These are phyloP conservation scores for Talaromyces sp. DNA, from an alignment of 2,329 filamentous ascomycete genomes.

Conservation along the genomic window DNA sequence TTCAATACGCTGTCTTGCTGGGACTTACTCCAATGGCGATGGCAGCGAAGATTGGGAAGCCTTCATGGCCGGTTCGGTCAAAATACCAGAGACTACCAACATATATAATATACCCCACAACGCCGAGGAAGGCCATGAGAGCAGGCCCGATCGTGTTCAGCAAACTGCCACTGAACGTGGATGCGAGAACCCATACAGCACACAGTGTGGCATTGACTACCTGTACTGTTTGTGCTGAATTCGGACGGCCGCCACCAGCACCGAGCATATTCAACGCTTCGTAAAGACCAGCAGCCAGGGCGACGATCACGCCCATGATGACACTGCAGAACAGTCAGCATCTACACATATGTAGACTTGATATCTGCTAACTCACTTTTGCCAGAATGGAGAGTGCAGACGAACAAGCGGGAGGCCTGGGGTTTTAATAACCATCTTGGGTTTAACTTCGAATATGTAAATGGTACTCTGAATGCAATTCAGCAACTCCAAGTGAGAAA, in stretches of 20 bases:
- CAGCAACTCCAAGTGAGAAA: too few species aligned
- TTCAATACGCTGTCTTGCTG: too few species aligned
- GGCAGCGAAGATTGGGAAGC: neutral
- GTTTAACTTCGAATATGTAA: too few species aligned
- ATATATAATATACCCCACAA: constrained; percentile 1
- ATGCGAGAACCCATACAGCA: neutral
- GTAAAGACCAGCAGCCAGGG: constrained; percentile 1
- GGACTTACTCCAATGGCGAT: constrained; percentile 17
- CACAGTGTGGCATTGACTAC: constrained; percentile 2
- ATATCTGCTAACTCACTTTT: neutral
- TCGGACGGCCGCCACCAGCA: neutral
- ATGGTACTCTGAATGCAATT: too few species aligned
- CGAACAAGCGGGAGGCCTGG: neutral
- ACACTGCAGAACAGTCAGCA: neutral
- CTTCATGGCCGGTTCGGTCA: neutral
- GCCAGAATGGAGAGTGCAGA: neutral
- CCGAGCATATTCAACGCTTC: neutral
- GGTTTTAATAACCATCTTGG: too few species aligned
- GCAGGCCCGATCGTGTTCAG: constrained; percentile 1
- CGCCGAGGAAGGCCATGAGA: neutral
- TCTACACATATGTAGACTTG: too few species aligned
- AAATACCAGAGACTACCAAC: neutral
- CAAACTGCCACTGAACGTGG: neutral
- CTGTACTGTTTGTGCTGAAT: neutral
- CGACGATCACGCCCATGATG: neutral